phyloP scores from a whole-genome alignment of 2,329 filamentous ascomycete species.

The Cercospora sp. region DNA sequence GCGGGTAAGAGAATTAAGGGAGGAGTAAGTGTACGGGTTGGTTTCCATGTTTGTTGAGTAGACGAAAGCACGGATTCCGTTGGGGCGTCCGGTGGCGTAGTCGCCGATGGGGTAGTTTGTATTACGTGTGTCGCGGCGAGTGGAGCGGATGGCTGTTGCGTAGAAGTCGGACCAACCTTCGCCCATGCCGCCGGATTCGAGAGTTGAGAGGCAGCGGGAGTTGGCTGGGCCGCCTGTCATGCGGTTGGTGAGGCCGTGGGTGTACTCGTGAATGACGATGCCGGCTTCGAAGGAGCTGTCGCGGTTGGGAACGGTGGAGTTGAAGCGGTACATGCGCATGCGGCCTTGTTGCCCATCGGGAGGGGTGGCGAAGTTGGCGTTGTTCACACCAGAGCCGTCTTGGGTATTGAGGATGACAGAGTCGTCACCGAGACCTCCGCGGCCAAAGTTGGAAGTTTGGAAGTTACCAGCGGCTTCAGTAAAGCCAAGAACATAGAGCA shows the following conservation, averaged over 20 bases:
- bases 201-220: constrained; percentile 48
- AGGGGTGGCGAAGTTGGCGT: constrained; percentile 59
- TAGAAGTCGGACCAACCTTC: constrained; percentile 61
- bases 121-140: constrained; percentile 47
- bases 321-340: constrained; percentile 63
- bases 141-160: constrained; percentile 53
- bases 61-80: constrained; percentile 52
- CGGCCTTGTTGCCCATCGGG: constrained; percentile 53
- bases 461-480: constrained; percentile 62
- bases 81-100: constrained; percentile 50
- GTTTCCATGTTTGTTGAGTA: constrained; percentile 54
- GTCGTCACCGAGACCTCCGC: constrained; percentile 55
- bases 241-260: constrained; percentile 55
- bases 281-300: constrained; percentile 61
- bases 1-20: constrained; percentile 41
- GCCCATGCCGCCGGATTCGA: constrained; percentile 59
- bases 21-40: constrained; percentile 55
- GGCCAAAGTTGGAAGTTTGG: constrained; percentile 57
- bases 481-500: constrained; percentile 60
- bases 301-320: constrained; percentile 48
- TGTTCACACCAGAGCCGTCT: constrained; percentile 57
- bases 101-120: constrained; percentile 53
- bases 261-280: constrained; percentile 62
- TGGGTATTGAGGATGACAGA: constrained; percentile 58
- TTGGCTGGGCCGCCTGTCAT: constrained; percentile 61